These are phyloP conservation scores for Ananas comosus DNA, from an alignment of 176 grass and related monocot genomes.

Conservation along the genomic window DNA sequence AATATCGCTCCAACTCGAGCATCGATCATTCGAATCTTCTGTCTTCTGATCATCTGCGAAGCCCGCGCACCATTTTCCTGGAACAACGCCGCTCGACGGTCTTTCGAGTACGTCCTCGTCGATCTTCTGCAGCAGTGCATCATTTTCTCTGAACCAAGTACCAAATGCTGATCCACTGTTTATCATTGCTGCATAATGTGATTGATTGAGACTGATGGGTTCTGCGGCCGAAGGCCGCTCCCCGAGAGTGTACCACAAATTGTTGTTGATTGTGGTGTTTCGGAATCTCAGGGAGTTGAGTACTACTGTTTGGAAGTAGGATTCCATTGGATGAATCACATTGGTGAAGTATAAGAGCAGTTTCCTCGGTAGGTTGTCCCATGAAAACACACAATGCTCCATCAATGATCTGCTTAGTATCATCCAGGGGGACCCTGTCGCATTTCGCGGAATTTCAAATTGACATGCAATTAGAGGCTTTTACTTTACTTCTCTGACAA, in stretches of 20 bases:
- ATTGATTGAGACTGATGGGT: conserved; percentile 4
- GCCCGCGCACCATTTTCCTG: conserved; percentile 36
- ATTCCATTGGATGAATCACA: conserved; percentile 23
- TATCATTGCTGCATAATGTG: conserved; percentile 30
- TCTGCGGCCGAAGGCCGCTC: conserved; percentile 2
- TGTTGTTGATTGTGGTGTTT: conserved; percentile 47
- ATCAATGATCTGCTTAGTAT: conserved; percentile 40
- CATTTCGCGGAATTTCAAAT: neutral
- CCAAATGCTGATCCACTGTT: conserved; percentile 41
- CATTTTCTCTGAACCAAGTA: conserved; percentile 29
- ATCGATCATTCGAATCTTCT: conserved; percentile 8
- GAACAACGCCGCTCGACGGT: conserved; percentile 25
- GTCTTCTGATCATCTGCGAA: conserved; percentile 2
- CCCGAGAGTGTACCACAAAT: conserved; percentile 17
- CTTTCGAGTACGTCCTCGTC: conserved; percentile 40
- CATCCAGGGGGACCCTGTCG: conserved; percentile 34
- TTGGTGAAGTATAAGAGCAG: conserved; percentile 67
- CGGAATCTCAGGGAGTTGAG: conserved; percentile 36
- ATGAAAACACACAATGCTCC: conserved; percentile 40
- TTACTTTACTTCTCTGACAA: too few relatives aligned
- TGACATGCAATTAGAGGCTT: too few relatives aligned
- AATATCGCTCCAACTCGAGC: conserved; percentile 31
- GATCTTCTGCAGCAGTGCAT: conserved; percentile 43
- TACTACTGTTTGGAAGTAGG: conserved; percentile 57
- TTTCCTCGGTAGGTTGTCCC: conserved; percentile 43